These are phyloP conservation scores for Caryopteris hybrid DNA, from an alignment of 305 asterid genomes.

Conservation along the genomic window DNA sequence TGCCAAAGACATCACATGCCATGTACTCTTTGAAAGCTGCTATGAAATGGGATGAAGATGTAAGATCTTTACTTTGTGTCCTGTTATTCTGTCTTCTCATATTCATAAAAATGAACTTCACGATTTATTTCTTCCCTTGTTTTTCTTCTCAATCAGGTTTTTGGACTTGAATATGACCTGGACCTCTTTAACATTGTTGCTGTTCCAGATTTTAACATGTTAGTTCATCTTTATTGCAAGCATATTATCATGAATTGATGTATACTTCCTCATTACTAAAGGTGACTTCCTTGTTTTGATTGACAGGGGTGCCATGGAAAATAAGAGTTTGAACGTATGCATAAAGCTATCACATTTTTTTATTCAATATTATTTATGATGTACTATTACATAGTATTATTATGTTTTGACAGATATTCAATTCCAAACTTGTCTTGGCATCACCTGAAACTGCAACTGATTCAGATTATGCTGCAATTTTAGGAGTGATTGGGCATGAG, in stretches of 20 bases:
- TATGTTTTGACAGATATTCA: slow-evolving; percentile 56
- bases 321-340: slow-evolving; percentile 87
- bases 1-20: slow-evolving; percentile 81
- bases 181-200: slow-evolving; percentile 89
- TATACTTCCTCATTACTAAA: slow-evolving; percentile 7
- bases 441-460: slow-evolving; percentile 90
- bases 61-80: slow-evolving; percentile 22
- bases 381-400: not conserved
- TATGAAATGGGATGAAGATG: slow-evolving; percentile 98
- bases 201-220: slow-evolving; percentile 92
- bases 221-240: slow-evolving; percentile 23
- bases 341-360: not conserved
- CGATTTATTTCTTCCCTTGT: not conserved
- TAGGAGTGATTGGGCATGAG: slow-evolving; percentile 93
- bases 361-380: not conserved
- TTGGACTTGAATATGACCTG: slow-evolving; percentile 88
- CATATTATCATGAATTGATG: not conserved
- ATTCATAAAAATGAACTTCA: not conserved
- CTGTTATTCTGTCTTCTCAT: slow-evolving; percentile 5
- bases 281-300: not conserved
- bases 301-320: slow-evolving; percentile 97
- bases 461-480: slow-evolving; percentile 86
- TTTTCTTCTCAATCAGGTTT: slow-evolving; percentile 45
- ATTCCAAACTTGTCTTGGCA: slow-evolving; percentile 84
- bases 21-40: slow-evolving; percentile 93